Percentiles rank a stretch among this genome's conserved stretches.
These are phyloP conservation scores for Neofusicoccum parvum DNA, from an alignment of 2,329 filamentous ascomycete species.

Conservation along the genomic window DNA sequence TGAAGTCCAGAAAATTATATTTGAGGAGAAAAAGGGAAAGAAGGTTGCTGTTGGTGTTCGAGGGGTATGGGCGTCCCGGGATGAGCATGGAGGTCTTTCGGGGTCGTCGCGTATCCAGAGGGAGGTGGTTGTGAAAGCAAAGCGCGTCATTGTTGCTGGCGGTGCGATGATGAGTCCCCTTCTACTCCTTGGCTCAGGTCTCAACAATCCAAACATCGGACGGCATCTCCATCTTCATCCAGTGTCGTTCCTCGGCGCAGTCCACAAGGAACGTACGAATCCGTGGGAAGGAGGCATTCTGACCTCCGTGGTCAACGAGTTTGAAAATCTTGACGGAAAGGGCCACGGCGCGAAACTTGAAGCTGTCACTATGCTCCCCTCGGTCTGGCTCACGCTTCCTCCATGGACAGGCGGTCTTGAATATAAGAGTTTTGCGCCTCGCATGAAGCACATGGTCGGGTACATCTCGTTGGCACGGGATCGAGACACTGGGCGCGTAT, in stretches of 20 bases:
- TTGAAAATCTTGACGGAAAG: slow-evolving; percentile 77
- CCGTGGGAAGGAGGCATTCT: slow-evolving; percentile 72
- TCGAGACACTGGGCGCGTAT: slow-evolving; percentile 73
- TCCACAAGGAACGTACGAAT: slow-evolving; percentile 71
- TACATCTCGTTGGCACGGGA: slow-evolving; percentile 78
- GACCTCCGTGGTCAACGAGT: slow-evolving; percentile 74
- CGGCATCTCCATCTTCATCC: slow-evolving; percentile 82
- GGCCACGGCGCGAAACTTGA: slow-evolving; percentile 86
- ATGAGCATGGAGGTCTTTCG: slow-evolving; percentile 61
- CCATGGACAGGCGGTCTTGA: slow-evolving; percentile 70
- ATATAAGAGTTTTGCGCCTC: slow-evolving; percentile 71
- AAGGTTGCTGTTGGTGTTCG: slow-evolving; percentile 69
- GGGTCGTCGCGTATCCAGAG: slow-evolving; percentile 56
- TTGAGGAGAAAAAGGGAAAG: slow-evolving; percentile 58
- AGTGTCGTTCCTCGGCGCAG: slow-evolving; percentile 56
- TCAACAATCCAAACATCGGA: slow-evolving; percentile 81
- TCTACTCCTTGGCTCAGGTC: slow-evolving; percentile 73
- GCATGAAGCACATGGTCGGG: slow-evolving; percentile 67
- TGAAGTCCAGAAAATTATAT: slow-evolving; percentile 68
- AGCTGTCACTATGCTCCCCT: slow-evolving; percentile 73
- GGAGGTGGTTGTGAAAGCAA: slow-evolving; percentile 72
- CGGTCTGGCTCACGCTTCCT: slow-evolving; percentile 62
- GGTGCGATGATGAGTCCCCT: slow-evolving; percentile 78
- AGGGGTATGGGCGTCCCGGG: slow-evolving; percentile 75
- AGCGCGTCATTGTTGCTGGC: slow-evolving; percentile 76